These are phyloP conservation scores for Mycena maculata DNA, from an alignment of 768 basidiomycete genomes.

Conservation along the genomic window DNA sequence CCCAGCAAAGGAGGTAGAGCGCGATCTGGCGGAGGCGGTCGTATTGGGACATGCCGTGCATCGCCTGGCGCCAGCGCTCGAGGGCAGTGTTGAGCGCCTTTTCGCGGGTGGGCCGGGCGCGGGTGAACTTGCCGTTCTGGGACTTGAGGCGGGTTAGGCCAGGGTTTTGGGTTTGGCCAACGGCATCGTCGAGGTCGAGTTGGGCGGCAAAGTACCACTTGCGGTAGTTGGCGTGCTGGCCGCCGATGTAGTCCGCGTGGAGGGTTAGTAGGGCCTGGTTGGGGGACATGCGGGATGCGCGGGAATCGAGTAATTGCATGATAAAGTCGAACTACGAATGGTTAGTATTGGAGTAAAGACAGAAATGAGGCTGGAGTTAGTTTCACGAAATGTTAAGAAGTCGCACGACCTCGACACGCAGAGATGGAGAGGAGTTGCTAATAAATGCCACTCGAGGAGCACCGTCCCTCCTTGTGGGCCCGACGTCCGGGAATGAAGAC, in stretches of 20 bases:
- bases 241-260: slow-evolving; percentile 99
- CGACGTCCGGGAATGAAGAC: too few relatives aligned
- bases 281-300: slow-evolving; percentile 97
- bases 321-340: slow-evolving; percentile 88
- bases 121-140: slow-evolving; percentile 56
- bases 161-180: slow-evolving; percentile 92
- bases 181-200: slow-evolving; percentile 97
- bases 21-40: slow-evolving; percentile 97
- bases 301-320: slow-evolving; percentile 97
- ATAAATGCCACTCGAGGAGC: too few relatives aligned
- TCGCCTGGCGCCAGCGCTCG: slow-evolving; percentile 95
- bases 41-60: slow-evolving; percentile 99
- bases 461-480: too few relatives aligned
- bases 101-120: slow-evolving; percentile 63
- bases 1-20: slow-evolving; percentile 95
- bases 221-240: slow-evolving; percentile 97
- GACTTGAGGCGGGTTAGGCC: slow-evolving; percentile 86
- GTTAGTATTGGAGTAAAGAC: neutral
- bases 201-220: slow-evolving; percentile 99
- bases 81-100: slow-evolving; percentile 84
- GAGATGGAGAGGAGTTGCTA: too few relatives aligned
- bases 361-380: neutral
- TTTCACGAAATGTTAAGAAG: too few relatives aligned
- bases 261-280: slow-evolving; percentile 94
- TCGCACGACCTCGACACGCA: too few relatives aligned